Conservation (phyloP, 257 asterid genomes). For the Datura wrightii region DNA sequence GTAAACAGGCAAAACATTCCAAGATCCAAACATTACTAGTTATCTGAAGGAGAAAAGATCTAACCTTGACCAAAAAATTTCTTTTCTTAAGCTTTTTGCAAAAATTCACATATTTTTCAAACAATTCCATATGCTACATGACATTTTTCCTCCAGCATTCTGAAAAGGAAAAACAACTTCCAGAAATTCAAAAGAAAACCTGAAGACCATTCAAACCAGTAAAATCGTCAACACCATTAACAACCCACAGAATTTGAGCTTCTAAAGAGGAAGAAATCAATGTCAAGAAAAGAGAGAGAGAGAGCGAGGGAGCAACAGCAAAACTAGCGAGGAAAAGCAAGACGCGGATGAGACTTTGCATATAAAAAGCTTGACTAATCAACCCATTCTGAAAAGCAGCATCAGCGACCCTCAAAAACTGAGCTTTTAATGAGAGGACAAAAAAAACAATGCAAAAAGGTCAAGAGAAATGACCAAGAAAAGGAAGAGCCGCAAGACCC, state of each 20-base stretch:
- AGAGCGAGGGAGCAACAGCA: not conserved
- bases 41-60: not conserved
- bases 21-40: constrained; percentile 15
- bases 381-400: constrained; percentile 14
- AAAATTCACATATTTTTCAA: not conserved
- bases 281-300: not conserved
- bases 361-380: not conserved
- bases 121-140: constrained; percentile 11
- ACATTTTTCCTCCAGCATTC: not conserved
- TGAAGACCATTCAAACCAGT: not conserved
- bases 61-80: not conserved
- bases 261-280: not conserved
- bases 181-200: not conserved
- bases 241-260: constrained; percentile 15
- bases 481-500: constrained; percentile 49
- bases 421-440: not conserved
- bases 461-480: constrained; percentile 48
- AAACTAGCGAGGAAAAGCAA: not conserved
- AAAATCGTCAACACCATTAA: not conserved
- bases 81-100: not conserved
- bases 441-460: not conserved
- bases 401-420: constrained; percentile 15
- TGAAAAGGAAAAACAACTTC: not conserved
- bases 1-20: constrained; percentile 1
- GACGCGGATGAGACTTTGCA: constrained; percentile 11